These are phyloP conservation scores for Thalassiosira hispida DNA, from an alignment of 352 stramenopile species.

Conservation along the genomic window DNA sequence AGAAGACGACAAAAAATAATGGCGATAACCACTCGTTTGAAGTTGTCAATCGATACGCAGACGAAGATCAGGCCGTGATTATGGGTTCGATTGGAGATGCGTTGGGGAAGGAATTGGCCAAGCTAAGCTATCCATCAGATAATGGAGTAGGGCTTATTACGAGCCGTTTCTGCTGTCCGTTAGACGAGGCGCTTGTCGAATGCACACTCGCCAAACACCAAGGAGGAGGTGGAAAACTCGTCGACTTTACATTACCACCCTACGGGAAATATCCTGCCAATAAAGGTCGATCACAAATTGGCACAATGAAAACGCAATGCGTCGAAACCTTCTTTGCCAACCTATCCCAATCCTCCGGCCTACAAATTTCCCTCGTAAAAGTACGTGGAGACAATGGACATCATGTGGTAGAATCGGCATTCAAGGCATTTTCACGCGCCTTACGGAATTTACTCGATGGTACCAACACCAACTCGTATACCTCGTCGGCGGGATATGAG, in stretches of 20 bases:
- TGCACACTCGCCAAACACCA: slow-evolving; percentile 54
- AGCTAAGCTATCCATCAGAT: slow-evolving; percentile 2
- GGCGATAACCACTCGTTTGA: slow-evolving; percentile 17
- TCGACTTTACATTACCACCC: slow-evolving; percentile 63
- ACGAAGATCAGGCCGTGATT: slow-evolving; percentile 58
- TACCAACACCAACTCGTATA: slow-evolving; percentile 33
- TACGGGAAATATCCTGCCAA: slow-evolving; percentile 77
- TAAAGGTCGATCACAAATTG: slow-evolving; percentile 71
- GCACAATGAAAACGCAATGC: slow-evolving; percentile 59
- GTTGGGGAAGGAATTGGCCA: slow-evolving; percentile 56
- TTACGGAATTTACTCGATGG: slow-evolving; percentile 76
- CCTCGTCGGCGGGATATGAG: slow-evolving; percentile 32
- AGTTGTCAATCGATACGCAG: slow-evolving; percentile 52
- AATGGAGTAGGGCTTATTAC: not conserved
- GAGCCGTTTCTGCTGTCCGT: slow-evolving; percentile 78
- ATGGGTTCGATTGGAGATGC: slow-evolving; percentile 54
- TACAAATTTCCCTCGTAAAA: slow-evolving; percentile 68
- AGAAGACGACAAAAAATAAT: not conserved
- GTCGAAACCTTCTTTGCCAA: slow-evolving; percentile 69
- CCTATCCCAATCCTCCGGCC: slow-evolving; percentile 54
- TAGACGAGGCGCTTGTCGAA: slow-evolving; percentile 83
- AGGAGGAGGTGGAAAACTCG: slow-evolving; percentile 19
- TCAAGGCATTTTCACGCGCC: slow-evolving; percentile 82
- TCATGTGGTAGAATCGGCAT: slow-evolving; percentile 83
- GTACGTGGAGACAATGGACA: slow-evolving; percentile 81